Conservation (phyloP, 768 basidiomycete genomes). For the Pseudohyphozyma bogoriensis region DNA sequence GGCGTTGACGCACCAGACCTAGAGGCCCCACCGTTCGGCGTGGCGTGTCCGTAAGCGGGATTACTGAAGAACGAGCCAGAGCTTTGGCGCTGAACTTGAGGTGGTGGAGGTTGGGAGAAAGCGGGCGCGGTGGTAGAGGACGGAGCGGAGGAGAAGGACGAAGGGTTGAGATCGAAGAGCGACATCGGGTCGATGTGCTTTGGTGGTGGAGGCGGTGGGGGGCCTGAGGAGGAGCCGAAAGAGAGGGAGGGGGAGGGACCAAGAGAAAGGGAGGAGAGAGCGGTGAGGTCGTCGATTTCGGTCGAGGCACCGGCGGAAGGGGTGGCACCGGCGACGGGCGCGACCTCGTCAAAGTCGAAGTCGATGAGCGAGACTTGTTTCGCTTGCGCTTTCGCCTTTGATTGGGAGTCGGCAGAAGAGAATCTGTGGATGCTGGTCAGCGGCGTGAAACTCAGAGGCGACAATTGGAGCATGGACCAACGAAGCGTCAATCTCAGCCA, state of each 20-base stretch:
- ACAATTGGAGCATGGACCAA: constrained; percentile 21
- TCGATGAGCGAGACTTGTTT: constrained; percentile 28
- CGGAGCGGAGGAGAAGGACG: constrained; percentile 8
- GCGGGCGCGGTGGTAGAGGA: background rate
- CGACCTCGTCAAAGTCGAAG: constrained; percentile 27
- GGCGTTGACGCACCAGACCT: constrained; percentile 5
- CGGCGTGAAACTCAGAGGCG: background rate
- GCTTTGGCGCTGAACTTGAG: background rate
- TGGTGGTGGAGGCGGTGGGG: background rate
- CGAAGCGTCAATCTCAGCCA: constrained; percentile 40
- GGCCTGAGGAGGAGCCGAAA: background rate
- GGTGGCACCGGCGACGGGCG: constrained; percentile 7
- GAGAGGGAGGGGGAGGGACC: constrained; percentile 2
- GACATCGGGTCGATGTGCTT: background rate
- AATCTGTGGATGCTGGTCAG: background rate
- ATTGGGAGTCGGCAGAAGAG: constrained; percentile 1
- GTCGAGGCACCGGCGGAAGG: background rate
- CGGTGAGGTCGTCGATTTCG: constrained; percentile 52
- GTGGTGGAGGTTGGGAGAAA: background rate
- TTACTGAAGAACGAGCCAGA: constrained; percentile 19
- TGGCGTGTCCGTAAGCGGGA: constrained; percentile 2
- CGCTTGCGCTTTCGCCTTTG: constrained; percentile 19
- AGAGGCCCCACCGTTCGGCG: background rate
- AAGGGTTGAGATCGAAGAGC: constrained; percentile 24
- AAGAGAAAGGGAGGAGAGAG: constrained; percentile 37